Evolutionary conservation across 306 rosid genomes (phyloP).

Genomic region (Quercus aquifolioides): DNA sequence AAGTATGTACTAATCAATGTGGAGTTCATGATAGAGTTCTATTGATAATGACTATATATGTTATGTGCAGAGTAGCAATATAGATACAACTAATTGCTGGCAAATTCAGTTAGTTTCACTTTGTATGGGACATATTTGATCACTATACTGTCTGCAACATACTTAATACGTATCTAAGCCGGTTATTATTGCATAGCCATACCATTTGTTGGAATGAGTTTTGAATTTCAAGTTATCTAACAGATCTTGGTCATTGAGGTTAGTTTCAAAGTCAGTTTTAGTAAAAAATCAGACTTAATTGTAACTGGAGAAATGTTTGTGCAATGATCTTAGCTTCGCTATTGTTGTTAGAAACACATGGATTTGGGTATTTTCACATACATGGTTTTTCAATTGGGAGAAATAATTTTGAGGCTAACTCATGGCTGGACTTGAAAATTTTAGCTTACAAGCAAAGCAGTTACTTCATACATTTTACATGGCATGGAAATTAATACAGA

Average conservation of each 20-base stretch:
- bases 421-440: neutral
- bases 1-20: too few species aligned
- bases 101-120: neutral
- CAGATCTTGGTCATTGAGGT: neutral
- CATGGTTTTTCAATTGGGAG: neutral
- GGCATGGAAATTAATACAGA: neutral
- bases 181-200: neutral
- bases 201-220: neutral
- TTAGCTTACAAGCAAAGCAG: neutral
- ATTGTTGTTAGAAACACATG: neutral
- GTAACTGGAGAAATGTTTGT: neutral
- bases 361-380: neutral
- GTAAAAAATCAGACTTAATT: neutral
- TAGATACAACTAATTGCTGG: neutral
- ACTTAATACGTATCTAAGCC: neutral
- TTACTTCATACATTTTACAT: neutral
- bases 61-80: neutral
- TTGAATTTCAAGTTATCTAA: neutral
- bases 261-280: neutral
- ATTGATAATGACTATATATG: neutral
- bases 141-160: neutral
- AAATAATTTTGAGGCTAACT: neutral
- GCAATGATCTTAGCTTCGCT: neutral
- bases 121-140: neutral
- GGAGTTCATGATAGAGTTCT: too few species aligned